Conservation (phyloP, 345 rosid species). For the Aquilaria yunnanensis region DNA sequence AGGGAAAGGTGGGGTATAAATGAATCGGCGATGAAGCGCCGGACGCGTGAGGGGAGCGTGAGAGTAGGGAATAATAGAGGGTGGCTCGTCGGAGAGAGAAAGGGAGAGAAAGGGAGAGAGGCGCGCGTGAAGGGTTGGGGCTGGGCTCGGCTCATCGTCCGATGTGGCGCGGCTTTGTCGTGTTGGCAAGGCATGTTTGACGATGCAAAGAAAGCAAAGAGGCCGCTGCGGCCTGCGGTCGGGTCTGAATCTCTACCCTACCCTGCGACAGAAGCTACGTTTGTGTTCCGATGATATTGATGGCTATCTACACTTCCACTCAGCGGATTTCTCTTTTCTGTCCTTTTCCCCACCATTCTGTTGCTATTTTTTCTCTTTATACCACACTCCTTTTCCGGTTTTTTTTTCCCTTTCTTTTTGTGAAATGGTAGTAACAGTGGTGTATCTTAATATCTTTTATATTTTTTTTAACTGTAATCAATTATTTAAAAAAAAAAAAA, state of each 20-base stretch:
- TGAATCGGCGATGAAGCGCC: conserved; percentile 30
- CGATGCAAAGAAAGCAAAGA: conserved; percentile 3
- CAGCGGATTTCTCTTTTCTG: too few species aligned
- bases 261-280: too few species aligned
- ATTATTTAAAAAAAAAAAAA: too few species aligned
- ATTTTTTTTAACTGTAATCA: too few species aligned
- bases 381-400: too few species aligned
- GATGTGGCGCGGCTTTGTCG: conserved; percentile 34
- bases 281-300: too few species aligned
- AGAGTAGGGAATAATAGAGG: conserved; percentile 21
- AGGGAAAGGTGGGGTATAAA: background rate
- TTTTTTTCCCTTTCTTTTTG: too few species aligned
- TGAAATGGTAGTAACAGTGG: too few species aligned
- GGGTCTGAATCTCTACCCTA: background rate
- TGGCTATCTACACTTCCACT: too few species aligned
- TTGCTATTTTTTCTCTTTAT: too few species aligned
- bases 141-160: conserved; percentile 29
- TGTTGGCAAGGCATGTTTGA: conserved; percentile 28
- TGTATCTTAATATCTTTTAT: too few species aligned
- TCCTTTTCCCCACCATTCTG: too few species aligned
- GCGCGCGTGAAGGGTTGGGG: conserved; percentile 24
- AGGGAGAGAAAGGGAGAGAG: conserved; percentile 15
- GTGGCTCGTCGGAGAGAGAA: conserved; percentile 32
- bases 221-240: conserved; percentile 1
- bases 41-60: conserved; percentile 24